Percentiles rank a stretch among this genome's conserved stretches.
phyloP scores from a whole-genome alignment of 176 grass and related monocot species.

The Triticum dicoccoides region DNA sequence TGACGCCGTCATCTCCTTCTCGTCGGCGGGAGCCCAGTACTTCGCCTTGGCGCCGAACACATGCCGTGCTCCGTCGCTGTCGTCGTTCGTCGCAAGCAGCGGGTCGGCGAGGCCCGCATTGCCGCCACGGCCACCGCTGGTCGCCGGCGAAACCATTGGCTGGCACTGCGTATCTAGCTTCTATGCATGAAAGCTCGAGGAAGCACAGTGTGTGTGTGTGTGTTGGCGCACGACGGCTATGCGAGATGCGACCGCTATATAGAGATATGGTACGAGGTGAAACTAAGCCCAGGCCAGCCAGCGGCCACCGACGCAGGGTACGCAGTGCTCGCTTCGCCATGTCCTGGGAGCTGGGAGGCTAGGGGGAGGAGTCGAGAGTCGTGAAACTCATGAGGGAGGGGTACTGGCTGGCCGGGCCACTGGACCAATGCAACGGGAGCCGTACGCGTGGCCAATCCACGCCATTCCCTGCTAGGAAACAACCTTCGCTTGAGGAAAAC shows the following conservation, averaged over 20 bases:
- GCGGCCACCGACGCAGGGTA: neutral
- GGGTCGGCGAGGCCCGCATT: neutral
- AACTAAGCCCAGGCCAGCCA: neutral
- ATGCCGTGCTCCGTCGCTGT: neutral
- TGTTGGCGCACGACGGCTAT: neutral
- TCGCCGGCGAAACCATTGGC: neutral
- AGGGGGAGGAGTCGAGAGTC: too few species aligned
- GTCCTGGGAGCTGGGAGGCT: neutral
- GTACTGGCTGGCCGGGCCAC: neutral
- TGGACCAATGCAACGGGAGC: neutral
- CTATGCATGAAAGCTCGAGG: neutral
- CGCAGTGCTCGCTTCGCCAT: neutral
- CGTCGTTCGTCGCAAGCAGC: neutral
- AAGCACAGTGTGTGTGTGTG: too few species aligned
- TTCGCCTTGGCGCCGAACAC: neutral
- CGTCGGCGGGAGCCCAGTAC: slow-evolving; percentile 29
- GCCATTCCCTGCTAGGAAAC: neutral
- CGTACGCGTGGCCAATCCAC: neutral
- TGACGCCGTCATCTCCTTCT: neutral
- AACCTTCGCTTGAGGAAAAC: neutral
- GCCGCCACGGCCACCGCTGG: neutral
- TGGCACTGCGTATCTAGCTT: neutral
- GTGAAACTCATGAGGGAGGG: neutral
- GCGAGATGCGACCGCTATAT: neutral
- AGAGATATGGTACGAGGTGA: neutral